These are phyloP conservation scores for Lithohypha guttulata DNA, from an alignment of 2,329 filamentous ascomycete genomes.

Conservation along the genomic window DNA sequence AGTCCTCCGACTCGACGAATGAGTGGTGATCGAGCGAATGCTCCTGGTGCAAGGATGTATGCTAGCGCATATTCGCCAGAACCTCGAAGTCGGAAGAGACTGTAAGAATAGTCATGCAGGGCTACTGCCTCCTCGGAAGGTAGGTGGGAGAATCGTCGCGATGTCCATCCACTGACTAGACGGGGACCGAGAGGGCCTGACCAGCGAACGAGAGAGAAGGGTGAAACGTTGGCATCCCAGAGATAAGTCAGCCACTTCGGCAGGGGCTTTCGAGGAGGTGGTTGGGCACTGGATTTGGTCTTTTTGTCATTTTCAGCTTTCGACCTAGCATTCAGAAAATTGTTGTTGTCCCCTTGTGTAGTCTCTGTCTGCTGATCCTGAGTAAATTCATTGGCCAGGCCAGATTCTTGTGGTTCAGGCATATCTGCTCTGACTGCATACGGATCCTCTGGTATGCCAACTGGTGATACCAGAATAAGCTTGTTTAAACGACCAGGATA, in stretches of 20 bases:
- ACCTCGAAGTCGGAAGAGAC: conserved; percentile 81
- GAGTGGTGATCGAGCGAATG: conserved; percentile 77
- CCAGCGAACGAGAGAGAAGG: conserved; percentile 82
- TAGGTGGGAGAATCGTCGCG: conserved; percentile 80
- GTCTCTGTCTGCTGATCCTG: conserved; percentile 55
- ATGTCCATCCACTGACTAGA: conserved; percentile 90
- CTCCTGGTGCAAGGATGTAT: conserved; percentile 86
- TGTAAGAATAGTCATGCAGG: conserved; percentile 88
- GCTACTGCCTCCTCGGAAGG: conserved; percentile 68
- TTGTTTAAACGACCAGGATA: conserved; percentile 94
- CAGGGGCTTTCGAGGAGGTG: conserved; percentile 49
- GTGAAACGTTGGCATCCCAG: conserved; percentile 95
- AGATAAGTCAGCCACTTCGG: conserved; percentile 85
- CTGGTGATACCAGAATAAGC: conserved; percentile 85
- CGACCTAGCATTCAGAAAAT: conserved; percentile 42
- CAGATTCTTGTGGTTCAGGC: conserved; percentile 64
- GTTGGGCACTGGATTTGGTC: conserved; percentile 23
- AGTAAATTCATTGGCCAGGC: conserved; percentile 65
- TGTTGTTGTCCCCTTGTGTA: conserved; percentile 38
- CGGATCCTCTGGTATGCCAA: conserved; percentile 88
- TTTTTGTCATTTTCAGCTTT: conserved; percentile 28
- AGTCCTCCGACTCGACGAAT: conserved; percentile 80
- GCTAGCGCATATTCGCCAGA: conserved; percentile 89
- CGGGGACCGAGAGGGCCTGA: conserved; percentile 81
- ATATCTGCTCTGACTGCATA: conserved; percentile 73